These are phyloP conservation scores for Niebla homalea DNA, from an alignment of 495 filamentous ascomycete species.

Conservation along the genomic window DNA sequence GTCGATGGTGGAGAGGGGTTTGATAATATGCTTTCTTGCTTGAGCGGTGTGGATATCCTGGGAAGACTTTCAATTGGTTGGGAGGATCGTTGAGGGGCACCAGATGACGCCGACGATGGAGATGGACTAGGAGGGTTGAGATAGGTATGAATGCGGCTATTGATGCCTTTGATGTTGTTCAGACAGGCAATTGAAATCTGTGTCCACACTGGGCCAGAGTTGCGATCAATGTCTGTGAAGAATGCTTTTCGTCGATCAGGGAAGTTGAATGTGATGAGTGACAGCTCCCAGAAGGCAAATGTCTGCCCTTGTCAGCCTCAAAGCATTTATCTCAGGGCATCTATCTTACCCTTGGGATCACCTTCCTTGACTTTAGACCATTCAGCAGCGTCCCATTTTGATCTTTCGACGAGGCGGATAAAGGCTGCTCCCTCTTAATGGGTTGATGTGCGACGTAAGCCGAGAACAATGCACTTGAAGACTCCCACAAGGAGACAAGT, in stretches of 20 bases:
- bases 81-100: conserved; percentile 19
- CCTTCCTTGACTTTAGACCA: conserved; percentile 65
- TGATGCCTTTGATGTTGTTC: conserved; percentile 49
- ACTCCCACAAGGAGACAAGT: conserved; percentile 58
- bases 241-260: conserved; percentile 64
- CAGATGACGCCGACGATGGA: conserved; percentile 18
- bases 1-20: conserved; percentile 32
- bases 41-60: conserved; percentile 35
- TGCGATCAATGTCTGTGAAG: conserved; percentile 80
- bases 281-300: conserved; percentile 87
- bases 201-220: conserved; percentile 63
- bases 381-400: conserved; percentile 82
- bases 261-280: conserved; percentile 60
- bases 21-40: conserved; percentile 46
- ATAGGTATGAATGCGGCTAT: conserved; percentile 46
- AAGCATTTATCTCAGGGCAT: conserved; percentile 1
- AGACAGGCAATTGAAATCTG: conserved; percentile 60
- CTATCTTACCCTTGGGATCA: conserved; percentile 40
- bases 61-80: conserved; percentile 31
- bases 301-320: conserved; percentile 30
- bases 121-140: conserved; percentile 34
- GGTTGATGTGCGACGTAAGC: conserved; percentile 67
- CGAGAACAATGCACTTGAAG: conserved; percentile 62
- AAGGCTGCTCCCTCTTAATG: conserved; percentile 66
- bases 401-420: conserved; percentile 73